phyloP scores from a whole-genome alignment of 2,329 filamentous ascomycete species.

The Endoconidiophora laricicola region DNA sequence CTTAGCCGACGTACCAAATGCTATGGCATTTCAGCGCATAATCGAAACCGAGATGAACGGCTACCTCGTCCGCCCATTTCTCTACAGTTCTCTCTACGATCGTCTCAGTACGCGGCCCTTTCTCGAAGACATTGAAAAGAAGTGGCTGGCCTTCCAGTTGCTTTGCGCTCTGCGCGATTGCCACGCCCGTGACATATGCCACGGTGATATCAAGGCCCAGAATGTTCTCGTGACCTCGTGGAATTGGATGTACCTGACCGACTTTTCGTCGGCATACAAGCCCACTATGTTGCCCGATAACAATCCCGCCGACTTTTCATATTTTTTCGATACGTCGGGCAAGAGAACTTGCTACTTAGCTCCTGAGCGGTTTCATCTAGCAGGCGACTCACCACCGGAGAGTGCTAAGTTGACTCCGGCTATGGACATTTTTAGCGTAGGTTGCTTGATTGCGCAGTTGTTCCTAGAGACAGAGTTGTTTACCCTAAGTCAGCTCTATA shows the following conservation, averaged over 20 bases:
- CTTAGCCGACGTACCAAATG: constrained; percentile 75
- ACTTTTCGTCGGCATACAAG: constrained; percentile 93
- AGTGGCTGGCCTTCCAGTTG: constrained; percentile 93
- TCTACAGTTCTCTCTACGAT: constrained; percentile 95
- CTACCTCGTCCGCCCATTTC: constrained; percentile 83
- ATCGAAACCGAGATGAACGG: constrained; percentile 84
- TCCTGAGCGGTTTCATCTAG: constrained; percentile 72
- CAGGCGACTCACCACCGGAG: constrained; percentile 47
- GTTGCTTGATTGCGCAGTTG: constrained; percentile 90
- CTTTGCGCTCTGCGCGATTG: constrained; percentile 85
- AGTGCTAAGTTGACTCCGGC: constrained; percentile 58
- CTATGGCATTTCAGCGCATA: constrained; percentile 74
- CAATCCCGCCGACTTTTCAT: constrained; percentile 92
- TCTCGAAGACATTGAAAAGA: constrained; percentile 93
- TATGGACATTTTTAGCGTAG: constrained; percentile 96
- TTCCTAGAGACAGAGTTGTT: constrained; percentile 96
- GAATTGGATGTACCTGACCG: constrained; percentile 98
- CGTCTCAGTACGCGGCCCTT: constrained; percentile 92
- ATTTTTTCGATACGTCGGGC: constrained; percentile 90
- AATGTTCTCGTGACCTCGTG: constrained; percentile 94
- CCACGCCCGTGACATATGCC: constrained; percentile 74
- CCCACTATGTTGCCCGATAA: constrained; percentile 87
- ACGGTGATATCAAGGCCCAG: constrained; percentile 97
- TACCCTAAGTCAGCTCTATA: constrained; percentile 88
- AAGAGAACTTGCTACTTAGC: constrained; percentile 88